Evolutionary conservation across 2,329 filamentous ascomycete species (phyloP).

Genomic region (Sporothrix sp.): DNA sequence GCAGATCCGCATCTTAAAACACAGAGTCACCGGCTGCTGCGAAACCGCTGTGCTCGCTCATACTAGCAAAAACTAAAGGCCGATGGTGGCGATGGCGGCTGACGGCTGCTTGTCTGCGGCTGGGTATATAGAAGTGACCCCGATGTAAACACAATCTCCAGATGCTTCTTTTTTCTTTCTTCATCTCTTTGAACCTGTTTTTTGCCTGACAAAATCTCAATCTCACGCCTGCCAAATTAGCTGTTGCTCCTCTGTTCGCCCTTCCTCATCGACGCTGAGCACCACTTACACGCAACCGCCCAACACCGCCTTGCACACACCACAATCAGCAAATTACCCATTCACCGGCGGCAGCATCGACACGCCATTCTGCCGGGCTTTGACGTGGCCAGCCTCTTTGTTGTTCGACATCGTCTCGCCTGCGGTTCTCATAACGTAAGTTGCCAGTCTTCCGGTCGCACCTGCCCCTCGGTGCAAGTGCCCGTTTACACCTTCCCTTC

Average conservation of each 20-base stretch:
- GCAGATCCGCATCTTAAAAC: slow-evolving; percentile 6
- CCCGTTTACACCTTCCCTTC: not conserved
- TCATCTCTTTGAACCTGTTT: not conserved
- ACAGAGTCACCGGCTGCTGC: slow-evolving; percentile 1
- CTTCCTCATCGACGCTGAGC: not conserved
- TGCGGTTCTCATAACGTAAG: slow-evolving; percentile 14
- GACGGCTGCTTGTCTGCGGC: not conserved
- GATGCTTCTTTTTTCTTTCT: no score
- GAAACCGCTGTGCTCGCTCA: slow-evolving; percentile 7
- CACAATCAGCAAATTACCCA: not conserved
- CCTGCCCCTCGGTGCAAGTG: not conserved
- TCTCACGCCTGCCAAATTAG: not conserved
- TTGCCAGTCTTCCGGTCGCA: not conserved
- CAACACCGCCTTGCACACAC: not conserved
- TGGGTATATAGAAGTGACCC: slow-evolving; percentile 1
- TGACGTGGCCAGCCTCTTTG: slow-evolving; percentile 7
- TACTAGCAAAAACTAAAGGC: not conserved
- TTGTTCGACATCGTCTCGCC: not conserved
- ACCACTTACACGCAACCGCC: not conserved
- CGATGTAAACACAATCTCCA: slow-evolving; percentile 8
- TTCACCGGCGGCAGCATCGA: slow-evolving; percentile 6
- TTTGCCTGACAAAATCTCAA: not conserved
- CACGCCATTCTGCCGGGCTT: slow-evolving; percentile 15
- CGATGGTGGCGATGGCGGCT: slow-evolving; percentile 13
- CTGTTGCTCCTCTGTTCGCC: not conserved